Evolutionary conservation across 352 stramenopile genomes (phyloP).

Genomic region (Globisporangium barbulae): DNA sequence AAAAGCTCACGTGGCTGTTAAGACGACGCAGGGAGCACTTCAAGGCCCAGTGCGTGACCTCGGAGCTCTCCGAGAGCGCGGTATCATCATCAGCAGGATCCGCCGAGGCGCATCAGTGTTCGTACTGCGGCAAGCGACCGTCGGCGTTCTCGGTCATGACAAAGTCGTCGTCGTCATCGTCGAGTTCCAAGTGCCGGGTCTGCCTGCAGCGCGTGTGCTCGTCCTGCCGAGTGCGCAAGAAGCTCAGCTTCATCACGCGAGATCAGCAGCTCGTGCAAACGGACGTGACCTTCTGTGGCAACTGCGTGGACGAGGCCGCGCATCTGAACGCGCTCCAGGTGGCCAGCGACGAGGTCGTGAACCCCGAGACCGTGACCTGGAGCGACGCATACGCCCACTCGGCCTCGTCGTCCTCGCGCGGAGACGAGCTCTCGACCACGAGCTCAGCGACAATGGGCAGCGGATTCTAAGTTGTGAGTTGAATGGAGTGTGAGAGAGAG

Average conservation of each 20-base stretch:
- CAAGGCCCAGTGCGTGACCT: not conserved
- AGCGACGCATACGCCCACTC: constrained; percentile 1
- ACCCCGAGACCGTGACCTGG: not conserved
- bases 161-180: not conserved
- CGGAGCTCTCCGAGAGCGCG: not conserved
- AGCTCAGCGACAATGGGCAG: not conserved
- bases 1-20: constrained; percentile 16
- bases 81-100: not conserved
- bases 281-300: not conserved
- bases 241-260: constrained; percentile 3
- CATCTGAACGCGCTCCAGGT: not conserved
- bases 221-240: not conserved
- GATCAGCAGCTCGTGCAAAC: not conserved
- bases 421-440: constrained; percentile 1
- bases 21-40: not conserved
- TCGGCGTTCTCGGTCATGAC: not conserved
- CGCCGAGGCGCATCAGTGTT: not conserved
- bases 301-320: not conserved
- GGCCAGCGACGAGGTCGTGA: not conserved
- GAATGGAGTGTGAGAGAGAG: not conserved
- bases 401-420: not conserved
- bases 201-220: constrained; percentile 4
- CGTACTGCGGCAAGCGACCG: constrained; percentile 1
- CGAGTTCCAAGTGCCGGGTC: not conserved
- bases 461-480: not conserved